These are phyloP conservation scores for Aspergillus leporis DNA, from an alignment of 495 filamentous ascomycete genomes.

Conservation along the genomic window DNA sequence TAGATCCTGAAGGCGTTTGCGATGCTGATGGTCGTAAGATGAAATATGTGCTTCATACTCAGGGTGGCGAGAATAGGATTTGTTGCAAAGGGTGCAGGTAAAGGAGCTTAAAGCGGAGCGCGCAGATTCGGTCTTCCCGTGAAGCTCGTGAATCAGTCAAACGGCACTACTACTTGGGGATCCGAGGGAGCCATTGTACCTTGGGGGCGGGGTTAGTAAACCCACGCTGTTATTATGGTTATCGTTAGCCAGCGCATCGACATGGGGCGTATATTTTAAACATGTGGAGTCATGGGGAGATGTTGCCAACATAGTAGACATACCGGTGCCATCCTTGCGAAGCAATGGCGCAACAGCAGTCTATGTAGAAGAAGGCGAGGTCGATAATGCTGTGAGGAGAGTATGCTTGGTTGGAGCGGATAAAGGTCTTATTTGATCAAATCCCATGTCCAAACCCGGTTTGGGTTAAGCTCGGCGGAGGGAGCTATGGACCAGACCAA, in stretches of 20 bases:
- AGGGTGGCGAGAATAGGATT: constrained; percentile 61
- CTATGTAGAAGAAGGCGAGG: neutral
- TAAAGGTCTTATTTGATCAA: too few species aligned
- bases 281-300: neutral
- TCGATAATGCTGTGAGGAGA: too few species aligned
- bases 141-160: neutral
- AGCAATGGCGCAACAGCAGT: neutral
- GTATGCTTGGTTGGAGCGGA: too few species aligned
- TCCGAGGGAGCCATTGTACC: constrained; percentile 26
- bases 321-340: constrained; percentile 21
- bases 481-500: too few species aligned
- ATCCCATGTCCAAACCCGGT: too few species aligned
- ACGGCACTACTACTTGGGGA: neutral
- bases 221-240: constrained; percentile 30
- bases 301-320: neutral
- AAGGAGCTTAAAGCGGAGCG: constrained; percentile 87
- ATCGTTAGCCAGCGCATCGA: neutral
- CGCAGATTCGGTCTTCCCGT: constrained; percentile 75
- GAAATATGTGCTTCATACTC: constrained; percentile 64
- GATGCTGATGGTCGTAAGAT: constrained; percentile 63
- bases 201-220: constrained; percentile 55
- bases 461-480: too few species aligned
- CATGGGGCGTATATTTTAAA: neutral
- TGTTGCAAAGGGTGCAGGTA: constrained; percentile 67
- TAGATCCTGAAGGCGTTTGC: constrained; percentile 63